Percentiles rank a stretch among this genome's conserved stretches.
phyloP scores from a whole-genome alignment of 1,284 basidiomycete genomes.

The Ustilago crameri region DNA sequence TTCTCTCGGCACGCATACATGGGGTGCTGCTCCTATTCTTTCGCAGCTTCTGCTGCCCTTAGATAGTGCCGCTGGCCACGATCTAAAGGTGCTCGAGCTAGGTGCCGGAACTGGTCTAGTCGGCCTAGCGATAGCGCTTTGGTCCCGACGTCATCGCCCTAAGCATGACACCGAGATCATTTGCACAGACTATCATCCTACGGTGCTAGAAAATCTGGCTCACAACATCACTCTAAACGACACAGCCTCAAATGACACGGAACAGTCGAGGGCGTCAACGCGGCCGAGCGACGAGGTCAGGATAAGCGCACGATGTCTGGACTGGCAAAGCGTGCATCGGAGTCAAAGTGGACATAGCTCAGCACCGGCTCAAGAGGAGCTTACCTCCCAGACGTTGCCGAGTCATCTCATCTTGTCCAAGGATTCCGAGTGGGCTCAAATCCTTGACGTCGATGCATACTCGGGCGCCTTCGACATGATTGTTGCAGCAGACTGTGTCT shows the following conservation, averaged over 20 bases:
- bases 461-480: conserved; percentile 45
- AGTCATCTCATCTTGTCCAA: background rate
- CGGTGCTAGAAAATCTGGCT: conserved; percentile 54
- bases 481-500: conserved; percentile 63
- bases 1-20: conserved; percentile 60
- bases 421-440: conserved; percentile 5
- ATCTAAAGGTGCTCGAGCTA: conserved; percentile 55
- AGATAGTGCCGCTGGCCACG: background rate
- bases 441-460: conserved; percentile 10
- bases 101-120: conserved; percentile 65
- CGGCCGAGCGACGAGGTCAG: background rate
- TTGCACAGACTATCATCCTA: conserved; percentile 60
- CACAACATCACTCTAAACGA: conserved; percentile 47
- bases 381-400: conserved; percentile 55
- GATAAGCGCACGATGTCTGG: conserved; percentile 39
- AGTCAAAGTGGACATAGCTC: background rate
- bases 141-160: conserved; percentile 7
- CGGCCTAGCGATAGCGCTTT: conserved; percentile 49
- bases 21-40: conserved; percentile 62
- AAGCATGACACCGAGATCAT: conserved; percentile 13
- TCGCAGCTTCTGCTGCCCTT: conserved; percentile 51
- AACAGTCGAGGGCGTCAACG: too few relatives aligned
- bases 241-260: conserved; percentile 8
- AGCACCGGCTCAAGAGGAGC: conserved; percentile 4
- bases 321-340: conserved; percentile 56